Conservation (phyloP, 2,329 filamentous ascomycete species). For the Colletotrichum liriopes region DNA sequence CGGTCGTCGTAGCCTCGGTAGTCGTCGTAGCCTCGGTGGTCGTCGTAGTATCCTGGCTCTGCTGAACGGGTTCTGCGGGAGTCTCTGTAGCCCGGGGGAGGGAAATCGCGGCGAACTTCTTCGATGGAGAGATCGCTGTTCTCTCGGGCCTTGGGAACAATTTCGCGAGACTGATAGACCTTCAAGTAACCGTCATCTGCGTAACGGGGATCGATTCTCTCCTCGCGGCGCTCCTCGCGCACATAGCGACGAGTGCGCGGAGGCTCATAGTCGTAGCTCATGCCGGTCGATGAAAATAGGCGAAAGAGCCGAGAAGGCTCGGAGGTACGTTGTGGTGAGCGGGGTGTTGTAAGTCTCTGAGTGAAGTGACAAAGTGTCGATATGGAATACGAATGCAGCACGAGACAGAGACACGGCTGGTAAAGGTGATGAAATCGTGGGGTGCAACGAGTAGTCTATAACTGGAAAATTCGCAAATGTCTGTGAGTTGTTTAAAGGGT, state of each 20-base stretch:
- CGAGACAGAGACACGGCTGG: neutral
- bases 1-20: constrained; percentile 62
- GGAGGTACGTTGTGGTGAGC: constrained; percentile 14
- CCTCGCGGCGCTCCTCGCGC: constrained; percentile 68
- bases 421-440: constrained; percentile 1
- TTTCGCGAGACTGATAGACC: constrained; percentile 63
- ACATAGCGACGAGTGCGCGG: constrained; percentile 64
- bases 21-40: constrained; percentile 62
- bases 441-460: neutral
- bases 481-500: constrained; percentile 12
- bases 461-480: constrained; percentile 3
- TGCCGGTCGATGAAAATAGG: constrained; percentile 11
- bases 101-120: constrained; percentile 88
- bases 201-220: constrained; percentile 66
- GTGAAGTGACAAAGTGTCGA: neutral
- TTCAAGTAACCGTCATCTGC: constrained; percentile 67
- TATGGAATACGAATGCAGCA: neutral
- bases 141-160: constrained; percentile 75
- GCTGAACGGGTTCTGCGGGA: constrained; percentile 76
- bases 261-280: constrained; percentile 70
- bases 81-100: constrained; percentile 75
- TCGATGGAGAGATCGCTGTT: constrained; percentile 84
- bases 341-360: constrained; percentile 23
- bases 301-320: constrained; percentile 7
- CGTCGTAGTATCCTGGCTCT: constrained; percentile 73